These are phyloP conservation scores for Colletotrichum tropicale DNA, from an alignment of 2,329 filamentous ascomycete genomes.

Conservation along the genomic window DNA sequence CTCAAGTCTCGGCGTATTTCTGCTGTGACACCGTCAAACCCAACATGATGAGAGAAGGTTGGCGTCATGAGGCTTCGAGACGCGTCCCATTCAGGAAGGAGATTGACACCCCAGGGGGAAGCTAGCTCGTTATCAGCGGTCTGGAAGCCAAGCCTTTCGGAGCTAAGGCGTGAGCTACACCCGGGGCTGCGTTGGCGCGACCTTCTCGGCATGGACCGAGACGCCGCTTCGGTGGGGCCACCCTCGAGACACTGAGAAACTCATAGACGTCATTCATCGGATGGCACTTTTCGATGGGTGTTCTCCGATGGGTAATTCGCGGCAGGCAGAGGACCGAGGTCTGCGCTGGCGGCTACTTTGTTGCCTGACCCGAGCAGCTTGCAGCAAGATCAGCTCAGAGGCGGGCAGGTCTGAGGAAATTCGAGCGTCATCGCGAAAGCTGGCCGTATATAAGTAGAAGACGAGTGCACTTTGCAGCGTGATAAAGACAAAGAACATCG, in stretches of 20 bases:
- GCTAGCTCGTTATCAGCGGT: constrained; percentile 1
- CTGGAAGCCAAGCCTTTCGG: not conserved
- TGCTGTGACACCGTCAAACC: not conserved
- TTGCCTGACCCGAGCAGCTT: not conserved
- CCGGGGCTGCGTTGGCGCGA: not conserved
- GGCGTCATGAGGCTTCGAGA: constrained; percentile 8
- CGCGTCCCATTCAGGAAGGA: not conserved
- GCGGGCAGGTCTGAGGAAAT: not conserved
- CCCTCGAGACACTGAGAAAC: not conserved
- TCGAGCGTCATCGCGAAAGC: not conserved
- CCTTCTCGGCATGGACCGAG: not conserved
- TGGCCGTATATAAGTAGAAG: not conserved
- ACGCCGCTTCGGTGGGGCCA: not conserved
- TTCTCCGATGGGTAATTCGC: not conserved
- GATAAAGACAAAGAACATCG: not conserved
- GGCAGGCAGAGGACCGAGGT: not conserved
- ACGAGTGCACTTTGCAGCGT: not conserved
- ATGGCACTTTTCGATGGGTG: not conserved
- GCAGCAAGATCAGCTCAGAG: not conserved
- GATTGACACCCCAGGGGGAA: not conserved
- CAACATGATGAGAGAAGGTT: not conserved
- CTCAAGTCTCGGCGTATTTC: not conserved
- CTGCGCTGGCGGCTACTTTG: not conserved
- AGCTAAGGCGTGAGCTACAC: not conserved
- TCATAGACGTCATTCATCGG: constrained; percentile 16